Conservation (phyloP, 768 basidiomycete genomes). For the Mycena vitilis region DNA sequence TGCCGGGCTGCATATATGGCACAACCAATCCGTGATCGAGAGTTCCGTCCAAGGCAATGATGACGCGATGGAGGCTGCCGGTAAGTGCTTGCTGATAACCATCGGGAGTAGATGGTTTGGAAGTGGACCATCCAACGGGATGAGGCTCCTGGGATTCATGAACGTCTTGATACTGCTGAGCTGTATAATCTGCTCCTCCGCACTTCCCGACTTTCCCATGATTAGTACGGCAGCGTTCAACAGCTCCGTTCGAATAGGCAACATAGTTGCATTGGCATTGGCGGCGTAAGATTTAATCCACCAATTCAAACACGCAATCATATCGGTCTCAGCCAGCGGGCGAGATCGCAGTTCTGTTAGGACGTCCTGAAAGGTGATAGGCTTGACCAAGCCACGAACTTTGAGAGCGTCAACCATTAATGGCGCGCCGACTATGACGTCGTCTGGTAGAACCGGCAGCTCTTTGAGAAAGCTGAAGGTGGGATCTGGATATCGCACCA, state of each 20-base stretch:
- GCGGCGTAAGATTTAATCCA: conserved; percentile 66
- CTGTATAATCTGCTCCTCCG: conserved; percentile 69
- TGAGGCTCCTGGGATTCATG: conserved; percentile 72
- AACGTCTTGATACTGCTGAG: conserved; percentile 78
- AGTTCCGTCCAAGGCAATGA: conserved; percentile 87
- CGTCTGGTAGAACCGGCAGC: conserved; percentile 78
- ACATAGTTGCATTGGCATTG: conserved; percentile 48
- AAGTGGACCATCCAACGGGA: conserved; percentile 81
- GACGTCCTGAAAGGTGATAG: conserved; percentile 86
- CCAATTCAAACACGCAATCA: conserved; percentile 89
- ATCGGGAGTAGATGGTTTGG: conserved; percentile 80
- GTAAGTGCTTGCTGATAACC: conserved; percentile 69
- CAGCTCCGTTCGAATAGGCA: conserved; percentile 67
- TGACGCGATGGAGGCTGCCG: conserved; percentile 56
- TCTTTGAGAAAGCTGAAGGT: conserved; percentile 83
- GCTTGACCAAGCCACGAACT: conserved; percentile 71
- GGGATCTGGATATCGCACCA: conserved; percentile 80
- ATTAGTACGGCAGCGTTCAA: conserved; percentile 77
- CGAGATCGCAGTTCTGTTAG: conserved; percentile 77
- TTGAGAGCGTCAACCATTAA: conserved; percentile 72
- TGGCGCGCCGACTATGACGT: conserved; percentile 66
- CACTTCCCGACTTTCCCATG: conserved; percentile 46
- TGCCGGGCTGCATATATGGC: conserved; percentile 65
- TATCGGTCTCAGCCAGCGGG: conserved; percentile 78
- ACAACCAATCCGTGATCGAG: conserved; percentile 79